These are phyloP conservation scores for Psilocybe tampanensis DNA, from an alignment of 768 basidiomycete genomes.

Conservation along the genomic window DNA sequence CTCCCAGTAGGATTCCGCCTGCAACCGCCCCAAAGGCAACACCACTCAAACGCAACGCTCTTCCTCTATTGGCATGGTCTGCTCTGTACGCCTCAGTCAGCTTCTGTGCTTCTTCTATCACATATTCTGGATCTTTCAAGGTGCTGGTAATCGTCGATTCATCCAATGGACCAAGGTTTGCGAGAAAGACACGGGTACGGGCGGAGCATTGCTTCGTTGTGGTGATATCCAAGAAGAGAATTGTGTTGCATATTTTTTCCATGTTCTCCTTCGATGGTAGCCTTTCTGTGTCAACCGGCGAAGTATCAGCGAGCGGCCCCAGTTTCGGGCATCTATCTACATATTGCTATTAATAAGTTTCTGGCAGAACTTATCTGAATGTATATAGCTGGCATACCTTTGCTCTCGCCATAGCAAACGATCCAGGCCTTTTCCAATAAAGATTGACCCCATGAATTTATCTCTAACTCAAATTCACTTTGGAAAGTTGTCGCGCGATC, in stretches of 20 bases:
- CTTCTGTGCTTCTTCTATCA: constrained; percentile 44
- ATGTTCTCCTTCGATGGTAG: constrained; percentile 41
- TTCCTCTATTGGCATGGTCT: constrained; percentile 43
- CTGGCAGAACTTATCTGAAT: not conserved
- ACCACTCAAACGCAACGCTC: constrained; percentile 45
- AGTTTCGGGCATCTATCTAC: constrained; percentile 44
- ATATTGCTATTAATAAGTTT: not conserved
- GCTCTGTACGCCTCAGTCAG: constrained; percentile 40
- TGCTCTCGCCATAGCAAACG: constrained; percentile 35
- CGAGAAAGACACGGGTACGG: constrained; percentile 49
- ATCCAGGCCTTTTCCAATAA: constrained; percentile 46
- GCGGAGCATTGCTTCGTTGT: constrained; percentile 51
- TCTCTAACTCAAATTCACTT: constrained; percentile 33
- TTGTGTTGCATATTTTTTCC: constrained; percentile 46
- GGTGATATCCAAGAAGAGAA: constrained; percentile 54
- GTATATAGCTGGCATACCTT: not conserved
- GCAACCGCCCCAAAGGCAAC: constrained; percentile 54
- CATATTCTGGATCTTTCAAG: constrained; percentile 50
- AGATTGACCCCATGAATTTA: constrained; percentile 48
- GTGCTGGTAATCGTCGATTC: constrained; percentile 46
- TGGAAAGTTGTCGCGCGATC: constrained; percentile 17
- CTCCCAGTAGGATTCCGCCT: constrained; percentile 55
- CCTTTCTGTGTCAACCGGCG: constrained; percentile 36
- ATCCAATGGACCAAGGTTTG: constrained; percentile 39
- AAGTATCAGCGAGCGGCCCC: constrained; percentile 47